Conservation (phyloP, 208 protist species). For the Kentomonas sorsogonicus region DNA sequence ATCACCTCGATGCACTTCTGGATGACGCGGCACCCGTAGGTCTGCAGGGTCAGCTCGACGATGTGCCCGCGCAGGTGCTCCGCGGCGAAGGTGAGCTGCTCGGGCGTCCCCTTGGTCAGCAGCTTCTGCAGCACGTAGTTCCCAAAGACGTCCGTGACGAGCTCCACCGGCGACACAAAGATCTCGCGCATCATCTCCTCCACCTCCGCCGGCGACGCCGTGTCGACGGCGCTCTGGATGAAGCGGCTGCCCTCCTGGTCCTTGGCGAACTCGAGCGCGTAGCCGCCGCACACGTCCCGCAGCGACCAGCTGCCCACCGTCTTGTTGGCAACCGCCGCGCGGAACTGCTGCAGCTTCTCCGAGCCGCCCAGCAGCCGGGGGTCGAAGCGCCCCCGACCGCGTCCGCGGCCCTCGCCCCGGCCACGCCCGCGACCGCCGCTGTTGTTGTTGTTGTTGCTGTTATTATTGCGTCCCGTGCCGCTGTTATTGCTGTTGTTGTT, state of each 20-base stretch:
- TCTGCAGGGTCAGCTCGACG: slow-evolving; percentile 92
- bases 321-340: slow-evolving; percentile 39
- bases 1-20: slow-evolving; percentile 97
- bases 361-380: slow-evolving; percentile 40
- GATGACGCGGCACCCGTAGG: slow-evolving; percentile 98
- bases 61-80: slow-evolving; percentile 88
- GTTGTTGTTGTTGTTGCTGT: slow-evolving; percentile 14
- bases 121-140: slow-evolving; percentile 99
- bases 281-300: slow-evolving; percentile 79
- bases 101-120: slow-evolving; percentile 91
- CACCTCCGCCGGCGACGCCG: slow-evolving; percentile 70
- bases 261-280: slow-evolving; percentile 93
- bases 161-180: slow-evolving; percentile 76
- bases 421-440: slow-evolving; percentile 16
- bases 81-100: slow-evolving; percentile 78
- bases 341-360: slow-evolving; percentile 65
- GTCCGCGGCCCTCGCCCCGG: slow-evolving; percentile 21
- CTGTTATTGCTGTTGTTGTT: slow-evolving; percentile 5
- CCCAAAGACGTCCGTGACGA: slow-evolving; percentile 98
- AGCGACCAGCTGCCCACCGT: slow-evolving; percentile 53
- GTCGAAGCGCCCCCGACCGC: slow-evolving; percentile 13
- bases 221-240: slow-evolving; percentile 96
- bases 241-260: slow-evolving; percentile 98
- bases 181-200: slow-evolving; percentile 92
- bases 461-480: background rate